Conservation (phyloP, 805 yeast genomes). For the Lachancea nothofagi region DNA sequence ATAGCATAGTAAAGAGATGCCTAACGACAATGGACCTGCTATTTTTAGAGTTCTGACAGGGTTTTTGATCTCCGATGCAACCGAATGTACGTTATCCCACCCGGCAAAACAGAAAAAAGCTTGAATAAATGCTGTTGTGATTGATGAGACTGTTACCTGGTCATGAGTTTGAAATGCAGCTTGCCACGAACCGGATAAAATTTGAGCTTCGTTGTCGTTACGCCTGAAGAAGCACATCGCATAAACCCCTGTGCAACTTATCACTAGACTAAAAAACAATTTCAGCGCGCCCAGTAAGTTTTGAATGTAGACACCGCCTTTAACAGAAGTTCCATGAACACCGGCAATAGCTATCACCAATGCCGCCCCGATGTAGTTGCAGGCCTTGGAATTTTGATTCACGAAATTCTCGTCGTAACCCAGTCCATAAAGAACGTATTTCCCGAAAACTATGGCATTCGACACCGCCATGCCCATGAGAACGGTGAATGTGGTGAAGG, state of each 20-base stretch:
- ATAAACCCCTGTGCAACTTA: slow-evolving; percentile 55
- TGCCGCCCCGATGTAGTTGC: slow-evolving; percentile 40
- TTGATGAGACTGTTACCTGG: slow-evolving; percentile 38
- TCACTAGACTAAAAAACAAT: slow-evolving; percentile 45
- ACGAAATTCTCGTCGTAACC: slow-evolving; percentile 37
- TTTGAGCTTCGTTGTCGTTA: slow-evolving; percentile 4
- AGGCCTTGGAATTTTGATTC: slow-evolving; percentile 34
- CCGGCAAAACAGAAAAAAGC: slow-evolving; percentile 58
- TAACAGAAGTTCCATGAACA: slow-evolving; percentile 56
- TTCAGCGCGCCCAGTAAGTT: slow-evolving; percentile 60
- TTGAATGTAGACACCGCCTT: slow-evolving; percentile 55
- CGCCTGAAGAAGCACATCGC: slow-evolving; percentile 42
- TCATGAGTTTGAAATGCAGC: slow-evolving; percentile 23
- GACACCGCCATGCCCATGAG: slow-evolving; percentile 52
- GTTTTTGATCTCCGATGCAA: slow-evolving; percentile 54
- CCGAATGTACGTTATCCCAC: slow-evolving; percentile 58
- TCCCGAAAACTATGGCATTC: slow-evolving; percentile 57
- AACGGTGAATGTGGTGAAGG: slow-evolving; percentile 44
- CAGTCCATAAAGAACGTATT: slow-evolving; percentile 45
- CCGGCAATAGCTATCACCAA: slow-evolving; percentile 35
- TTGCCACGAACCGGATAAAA: slow-evolving; percentile 28
- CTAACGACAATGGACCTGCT: slow-evolving; percentile 54
- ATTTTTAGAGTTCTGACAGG: slow-evolving; percentile 53
- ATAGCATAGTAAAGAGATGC: slow-evolving; percentile 45
- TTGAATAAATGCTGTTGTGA: slow-evolving; percentile 51